Evolutionary conservation across 2,329 filamentous ascomycete species (phyloP), one percentile per base, ranked within the genome.

Genomic region (Beauveria asiatica): DNA sequence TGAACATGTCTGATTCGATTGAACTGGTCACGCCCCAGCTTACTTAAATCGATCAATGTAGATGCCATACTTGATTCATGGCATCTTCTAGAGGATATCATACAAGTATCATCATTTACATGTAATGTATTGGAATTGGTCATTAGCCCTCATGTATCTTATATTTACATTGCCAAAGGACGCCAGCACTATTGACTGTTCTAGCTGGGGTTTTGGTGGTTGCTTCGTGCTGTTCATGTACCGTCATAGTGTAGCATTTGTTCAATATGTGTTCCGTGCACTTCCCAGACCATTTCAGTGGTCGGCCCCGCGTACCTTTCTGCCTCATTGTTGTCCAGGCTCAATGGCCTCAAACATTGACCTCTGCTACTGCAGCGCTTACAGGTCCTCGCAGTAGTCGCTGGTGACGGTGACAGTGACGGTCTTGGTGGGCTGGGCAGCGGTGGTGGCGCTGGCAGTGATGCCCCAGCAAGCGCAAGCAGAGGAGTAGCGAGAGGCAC

Each of bases 391-490:
- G 69, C 75, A 77, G 67, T 70, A 74, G 67, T 76, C 73, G 64
- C 68, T 65, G 53, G 74, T 76, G 61, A 70, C 72, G 61, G 75
- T 78, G 60, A 76, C 72, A 33, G 75, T 77, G 59, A 70, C 67
- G 9, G 75, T 77, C 41, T 70, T 67, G 61, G 75, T 78, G 25
- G 75, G 72, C 41, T 64, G 66, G 30, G 73, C 65, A 57, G 72
- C 75, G 11, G 75, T 77, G 61, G 69, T 71, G 50, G 73, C 69
- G 27, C 67, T 62, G 42, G 69, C 70, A 44, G 75, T 77, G 68
- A 78, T 70, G 53, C 76, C 75, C 69, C 72, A 79, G 73, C 76
- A 78, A 57, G 69, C 70, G 73, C 76, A 79, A 57, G 73, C 76
- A 42, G 75, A 74, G 37, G 74, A 68, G 69, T 76, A 78, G 51